Evolutionary conservation across 768 basidiomycete genomes (phyloP), one percentile per base, ranked within the genome.

Genomic region (Collybia mongolica): DNA sequence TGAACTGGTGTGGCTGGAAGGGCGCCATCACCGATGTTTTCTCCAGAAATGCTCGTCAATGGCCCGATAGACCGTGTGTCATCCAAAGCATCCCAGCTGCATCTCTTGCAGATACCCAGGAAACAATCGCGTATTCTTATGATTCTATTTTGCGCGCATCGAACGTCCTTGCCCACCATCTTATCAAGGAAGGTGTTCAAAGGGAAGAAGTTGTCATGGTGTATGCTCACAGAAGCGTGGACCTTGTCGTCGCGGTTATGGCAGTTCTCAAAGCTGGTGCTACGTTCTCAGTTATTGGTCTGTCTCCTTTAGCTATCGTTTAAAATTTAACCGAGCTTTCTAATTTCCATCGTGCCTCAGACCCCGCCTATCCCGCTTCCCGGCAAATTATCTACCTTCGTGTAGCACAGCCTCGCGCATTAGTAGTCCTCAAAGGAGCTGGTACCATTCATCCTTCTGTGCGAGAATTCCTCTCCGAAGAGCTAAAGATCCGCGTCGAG

Each of bases 191-290:
- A 12, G 97, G 97, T 5, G 72, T 99, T 3, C 79, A 94, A 66
- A 76, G 92, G 28, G 96, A 95, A 61, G 97, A 99, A 55, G 93
- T 98, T 17, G 93, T 98, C 46, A 98, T 96, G 87, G 88, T 99
- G 17, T 99, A 98, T 62, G 96, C 96, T 2, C 86, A 97, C 61
- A 83, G 97, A 28, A 93, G 91, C 57, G 94, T 98, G 41, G 96
- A 99, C 66, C 85, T 99, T 46, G 91, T 97, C 2, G 90, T 98
- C 2, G 95, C 96, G 5, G 93, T 98, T 6, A 91, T 99, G 88
- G 97, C 92, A 19, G 85, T 95, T 29, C 77, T 98, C 54, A 98
- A 98, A 70, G 92, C 90, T 2, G 97, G 97, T 22, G 96, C 91
- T 0, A 94, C 91, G 3, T 98, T 99, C 72, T 95, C 91, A 40